Evolutionary conservation across 2,329 filamentous ascomycete genomes (phyloP), one percentile per base, ranked within the genome.

Genomic region (Clonostachys sp.): DNA sequence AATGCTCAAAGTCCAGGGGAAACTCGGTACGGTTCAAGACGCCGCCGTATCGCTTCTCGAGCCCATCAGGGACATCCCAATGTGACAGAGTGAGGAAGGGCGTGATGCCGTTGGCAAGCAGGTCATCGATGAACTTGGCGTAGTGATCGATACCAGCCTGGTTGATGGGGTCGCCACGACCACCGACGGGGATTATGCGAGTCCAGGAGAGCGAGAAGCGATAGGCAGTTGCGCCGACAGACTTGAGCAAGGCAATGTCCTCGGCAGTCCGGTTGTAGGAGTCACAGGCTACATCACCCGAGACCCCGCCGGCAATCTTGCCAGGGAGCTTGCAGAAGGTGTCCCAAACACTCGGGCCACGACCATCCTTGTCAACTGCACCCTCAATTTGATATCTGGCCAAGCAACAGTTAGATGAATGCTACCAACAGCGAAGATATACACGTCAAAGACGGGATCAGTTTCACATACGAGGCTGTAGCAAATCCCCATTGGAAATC

Each of bases 151-250:
- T 68, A 24, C 89, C 90, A 49, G 80, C 78, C 58, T 88, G 76
- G 71, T 95, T 95, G 68, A 95, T 62, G 18, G 89, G 86, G 64
- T 95, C 89, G 51, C 87, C 77, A 52, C 89, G 86, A 46, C 89
- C 89, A 48, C 90, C 89, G n/a, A 90, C 74, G 5, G 90, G 89
- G 57, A 95, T 91, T 58, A 95, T 85, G 51, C 90, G 85, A 20
- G 87, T 84, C 87, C 86, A 95, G 17, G 88, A 88, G 52, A 95
- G 74, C 44, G 89, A 94, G 70, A 95, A 95, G 44, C 89, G 87
- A 70, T 95, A 95, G 36, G 81, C 81, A 59, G 80, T 81, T 49
- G 88, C 82, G 46, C 88, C 86, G 24, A 87, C 78, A 45, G 78
- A 72, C 70, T 90, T 90, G 54, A 95, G 74, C 35, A 95, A 78